Evolutionary conservation across 352 stramenopile genomes (phyloP), one percentile per base, ranked within the genome.

Genomic region (Labyrinthula sp.): DNA sequence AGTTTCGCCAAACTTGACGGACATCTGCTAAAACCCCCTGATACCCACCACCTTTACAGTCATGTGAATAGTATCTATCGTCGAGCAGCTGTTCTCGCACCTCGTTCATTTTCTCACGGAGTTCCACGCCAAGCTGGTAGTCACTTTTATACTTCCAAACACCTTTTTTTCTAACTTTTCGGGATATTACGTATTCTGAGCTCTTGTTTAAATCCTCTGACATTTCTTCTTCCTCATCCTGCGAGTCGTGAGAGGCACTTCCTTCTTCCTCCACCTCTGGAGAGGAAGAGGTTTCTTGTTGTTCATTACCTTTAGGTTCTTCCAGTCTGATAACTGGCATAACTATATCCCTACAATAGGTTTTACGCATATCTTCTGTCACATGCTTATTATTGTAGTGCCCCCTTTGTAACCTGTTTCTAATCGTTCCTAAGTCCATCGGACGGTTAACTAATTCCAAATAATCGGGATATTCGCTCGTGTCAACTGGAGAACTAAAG

Each of bases 371-470:
- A 25, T 35, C 43, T 15, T 50, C 34, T 12, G 43, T 31, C 21
- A 35, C 43, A 7, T 15, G 30, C 7, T 50, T 21, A 6, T 17
- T 8, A 22, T 52, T 35, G 33, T 52, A 52, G 43, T 52, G 43
- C 6, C 43, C 43, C 18, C 30, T 18, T 23, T 47, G 33, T 35
- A 52, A 27, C 15, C 43, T 23, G 15, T 43, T 52, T 7, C 23
- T 31, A 10, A 52, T 30, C 0, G 43, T 52, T 10, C 43, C 18
- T 5, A 52, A n/a, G 23, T 52, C 43, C 43, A 52, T 52, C 12
- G 43, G 43, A n/a, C 43, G 30, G 17, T 50, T 52, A 28, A 52
- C 43, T 31, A 52, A 35, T 17, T 52, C 43, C 40, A 52, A 52
- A 22, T 52, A 52, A 22, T 52, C 43, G 21, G 43, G 43, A 28